Base-by-base conservation (phyloP, 345 rosid genomes). In the Salix brachista region DNA sequence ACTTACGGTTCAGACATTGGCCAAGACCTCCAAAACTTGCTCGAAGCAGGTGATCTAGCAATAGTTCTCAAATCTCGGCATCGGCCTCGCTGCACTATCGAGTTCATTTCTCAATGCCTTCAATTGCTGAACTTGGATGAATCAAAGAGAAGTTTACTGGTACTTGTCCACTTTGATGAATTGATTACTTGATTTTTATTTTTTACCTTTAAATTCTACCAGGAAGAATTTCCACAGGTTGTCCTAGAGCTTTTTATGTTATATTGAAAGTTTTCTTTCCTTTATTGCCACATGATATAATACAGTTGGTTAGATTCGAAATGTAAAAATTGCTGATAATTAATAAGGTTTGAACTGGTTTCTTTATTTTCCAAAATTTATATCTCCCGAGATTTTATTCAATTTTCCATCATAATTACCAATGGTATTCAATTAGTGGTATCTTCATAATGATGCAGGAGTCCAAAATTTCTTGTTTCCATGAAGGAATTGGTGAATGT, bases 401-500 rank as follows among this genome's bases (percentile, higher is more conserved):
- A 50, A 75, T 65, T 46, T 66, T 48, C 56, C 67, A n/a, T 50
- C 19, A 10, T 37, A 36, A 67, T 37, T 60, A 34, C 26, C 39
- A 18, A 26, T 54, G 34, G n/a, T 37, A 65, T 34, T 48, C 9
- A 46, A 23, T 48, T 21, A 18, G 19, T 54, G 64, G 41, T 32
- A 21, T 77, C 50, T 46, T 62, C n/a, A 28, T 48, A n/a, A 12
- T 61, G 69, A 36, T 81, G 74, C 88, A 95, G 99, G 94, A 91
- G 61, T 80, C 97, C 0, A 91, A 90, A 72, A 80, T 95, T 61
- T 79, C 91, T 79, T 89, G 91, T 72, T 86, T 95, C 82, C 88
- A 93, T 28, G 97, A 95, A 84, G 98, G 99, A 67, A 91, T 95
- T 41, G 89, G 89, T 79, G 90, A 87, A 17, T 95, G 99, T 75